Evolutionary conservation across 352 stramenopile species (phyloP).

Genomic region (Aphanomyces cochlioides): DNA sequence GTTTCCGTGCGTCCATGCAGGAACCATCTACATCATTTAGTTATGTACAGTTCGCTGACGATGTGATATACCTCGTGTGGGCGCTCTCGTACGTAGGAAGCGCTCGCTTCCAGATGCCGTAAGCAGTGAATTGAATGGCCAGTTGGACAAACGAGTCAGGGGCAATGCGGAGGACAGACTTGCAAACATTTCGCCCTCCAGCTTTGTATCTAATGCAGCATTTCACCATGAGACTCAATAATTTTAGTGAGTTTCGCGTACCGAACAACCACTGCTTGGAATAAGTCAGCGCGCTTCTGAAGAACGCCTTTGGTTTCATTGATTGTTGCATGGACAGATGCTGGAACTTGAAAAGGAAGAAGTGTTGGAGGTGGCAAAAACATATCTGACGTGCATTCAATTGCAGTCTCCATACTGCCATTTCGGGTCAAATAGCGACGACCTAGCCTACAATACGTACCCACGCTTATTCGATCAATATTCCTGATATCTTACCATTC

Average conservation of each 20-base stretch:
- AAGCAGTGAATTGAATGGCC: constrained; percentile 90
- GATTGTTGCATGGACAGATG: constrained; percentile 41
- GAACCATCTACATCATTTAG: constrained; percentile 55
- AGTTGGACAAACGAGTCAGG: constrained; percentile 94
- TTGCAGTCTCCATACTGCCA: constrained; percentile 59
- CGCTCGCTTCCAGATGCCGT: constrained; percentile 79
- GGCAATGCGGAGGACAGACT: constrained; percentile 54
- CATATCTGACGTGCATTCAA: constrained; percentile 44
- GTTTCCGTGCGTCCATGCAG: constrained; percentile 90
- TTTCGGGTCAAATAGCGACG: constrained; percentile 61
- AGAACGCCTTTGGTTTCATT: constrained; percentile 56
- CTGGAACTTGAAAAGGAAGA: constrained; percentile 52
- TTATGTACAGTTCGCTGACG: too few species aligned
- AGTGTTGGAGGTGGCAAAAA: constrained; percentile 59
- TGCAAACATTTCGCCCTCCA: not conserved
- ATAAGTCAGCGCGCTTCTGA: constrained; percentile 52
- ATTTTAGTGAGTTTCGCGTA: constrained; percentile 81
- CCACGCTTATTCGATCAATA: constrained; percentile 34
- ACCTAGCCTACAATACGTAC: constrained; percentile 59
- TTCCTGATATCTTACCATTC: constrained; percentile 43
- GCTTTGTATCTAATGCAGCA: constrained; percentile 17
- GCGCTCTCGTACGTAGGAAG: constrained; percentile 94
- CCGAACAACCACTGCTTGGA: constrained; percentile 78
- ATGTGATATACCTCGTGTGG: constrained; percentile 60
- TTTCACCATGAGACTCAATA: constrained; percentile 40